phyloP scores from a whole-genome alignment of 2,329 filamentous ascomycete species.

The Pseudogymnoascus sp. region DNA sequence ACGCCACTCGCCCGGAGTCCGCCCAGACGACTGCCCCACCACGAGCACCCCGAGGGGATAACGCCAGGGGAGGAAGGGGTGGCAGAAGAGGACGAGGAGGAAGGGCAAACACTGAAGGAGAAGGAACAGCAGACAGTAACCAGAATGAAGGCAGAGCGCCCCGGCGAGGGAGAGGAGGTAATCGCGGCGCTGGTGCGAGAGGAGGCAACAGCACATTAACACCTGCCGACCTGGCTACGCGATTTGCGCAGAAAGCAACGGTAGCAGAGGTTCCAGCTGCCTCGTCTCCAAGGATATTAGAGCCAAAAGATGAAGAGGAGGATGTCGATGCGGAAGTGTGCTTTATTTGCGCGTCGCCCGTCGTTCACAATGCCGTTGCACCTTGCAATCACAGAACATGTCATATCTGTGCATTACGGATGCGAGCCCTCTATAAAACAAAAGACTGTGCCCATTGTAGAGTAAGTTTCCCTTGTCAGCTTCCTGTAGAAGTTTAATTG shows the following conservation, averaged over 20 bases:
- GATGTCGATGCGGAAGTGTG: constrained; percentile 71
- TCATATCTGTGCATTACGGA: constrained; percentile 85
- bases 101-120: constrained; percentile 11
- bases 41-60: constrained; percentile 23
- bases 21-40: constrained; percentile 2
- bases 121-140: constrained; percentile 10
- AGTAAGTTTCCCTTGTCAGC: constrained; percentile 41
- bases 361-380: constrained; percentile 78
- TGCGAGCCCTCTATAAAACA: constrained; percentile 91
- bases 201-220: constrained; percentile 15
- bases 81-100: constrained; percentile 31
- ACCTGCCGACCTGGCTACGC: constrained; percentile 15
- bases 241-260: constrained; percentile 9
- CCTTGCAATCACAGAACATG: constrained; percentile 96
- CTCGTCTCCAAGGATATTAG: constrained; percentile 18
- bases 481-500: constrained; percentile 16
- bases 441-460: constrained; percentile 95
- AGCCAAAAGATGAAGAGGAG: constrained; percentile 25
- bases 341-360: constrained; percentile 92
- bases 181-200: constrained; percentile 12
- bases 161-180: constrained; percentile 17
- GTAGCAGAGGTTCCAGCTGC: neutral
- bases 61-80: constrained; percentile 30
- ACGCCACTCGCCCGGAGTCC: neutral
- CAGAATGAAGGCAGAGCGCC: constrained; percentile 9